Conservation (phyloP, 2,329 filamentous ascomycete genomes). For the Alternaria burnsii region DNA sequence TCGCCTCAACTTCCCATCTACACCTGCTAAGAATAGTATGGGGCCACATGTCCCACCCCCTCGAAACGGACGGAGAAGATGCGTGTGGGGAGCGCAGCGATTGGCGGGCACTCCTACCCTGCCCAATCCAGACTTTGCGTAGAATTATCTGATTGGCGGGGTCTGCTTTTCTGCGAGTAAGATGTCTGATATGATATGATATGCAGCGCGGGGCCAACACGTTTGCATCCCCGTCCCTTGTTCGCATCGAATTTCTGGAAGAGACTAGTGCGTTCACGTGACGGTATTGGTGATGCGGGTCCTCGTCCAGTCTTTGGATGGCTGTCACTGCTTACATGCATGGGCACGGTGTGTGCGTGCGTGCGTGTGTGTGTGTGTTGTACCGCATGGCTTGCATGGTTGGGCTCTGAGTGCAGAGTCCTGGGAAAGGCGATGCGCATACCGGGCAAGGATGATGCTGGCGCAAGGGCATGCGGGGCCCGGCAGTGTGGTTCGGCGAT, state of each 20-base stretch:
- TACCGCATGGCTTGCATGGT: constrained; percentile 20
- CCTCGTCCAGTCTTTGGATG: background rate
- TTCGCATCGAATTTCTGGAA: background rate
- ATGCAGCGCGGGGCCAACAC: background rate
- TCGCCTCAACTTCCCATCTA: background rate
- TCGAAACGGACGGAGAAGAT: background rate
- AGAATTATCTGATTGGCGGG: constrained; percentile 2
- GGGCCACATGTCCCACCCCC: background rate
- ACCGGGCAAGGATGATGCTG: constrained; percentile 4
- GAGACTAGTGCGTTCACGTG: constrained; percentile 7
- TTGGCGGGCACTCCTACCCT: constrained; percentile 2
- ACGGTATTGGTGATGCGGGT: constrained; percentile 2
- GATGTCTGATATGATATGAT: background rate
- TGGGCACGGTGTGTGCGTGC: constrained; percentile 8
- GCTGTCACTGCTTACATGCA: constrained; percentile 14
- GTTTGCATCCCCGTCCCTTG: background rate
- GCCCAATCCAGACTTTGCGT: background rate
- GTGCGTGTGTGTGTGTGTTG: constrained; percentile 13
- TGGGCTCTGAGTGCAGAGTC: constrained; percentile 7
- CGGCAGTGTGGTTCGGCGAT: constrained; percentile 9
- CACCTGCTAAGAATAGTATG: background rate
- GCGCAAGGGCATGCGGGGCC: background rate
- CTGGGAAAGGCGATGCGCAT: background rate
- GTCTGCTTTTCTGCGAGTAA: background rate
- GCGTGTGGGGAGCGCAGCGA: constrained; percentile 9